Evolutionary conservation across 257 asterid genomes (phyloP), one percentile per base, ranked within the genome.

Genomic region (Voacanga thouarsii): DNA sequence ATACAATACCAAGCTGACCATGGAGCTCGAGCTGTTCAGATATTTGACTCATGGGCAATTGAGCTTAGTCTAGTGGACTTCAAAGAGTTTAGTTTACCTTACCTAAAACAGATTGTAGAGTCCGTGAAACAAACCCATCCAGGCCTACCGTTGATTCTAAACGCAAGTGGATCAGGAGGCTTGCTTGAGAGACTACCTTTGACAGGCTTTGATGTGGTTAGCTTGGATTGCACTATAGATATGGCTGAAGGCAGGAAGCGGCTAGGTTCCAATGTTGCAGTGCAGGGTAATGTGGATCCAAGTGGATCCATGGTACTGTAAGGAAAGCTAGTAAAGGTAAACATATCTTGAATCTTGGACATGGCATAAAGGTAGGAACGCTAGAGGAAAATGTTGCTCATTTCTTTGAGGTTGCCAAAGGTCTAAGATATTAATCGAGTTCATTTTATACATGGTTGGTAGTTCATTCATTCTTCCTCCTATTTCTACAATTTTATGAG

Each of bases 21-120:
- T 44, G 99, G 99, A 39, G 99, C 99, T 71, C 99, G 93, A 83
- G 99, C 97, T 16, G 97, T 96, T 44, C 99, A 96, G 82, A 96
- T 96, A n/a, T 96, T 96, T 44, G 99, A 96, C 82, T 96, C 99
- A 21, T 96, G 99, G 98, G 99, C 99, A 69, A 96, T 98, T 1
- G 97, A 96, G 74, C 96, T 96, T 24, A 93, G 98, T 88, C 99
- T 98, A 0, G 92, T 90, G 0, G 98, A 96, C 77, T 96, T 96
- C 61, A 98, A 96, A 80, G 97, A 92, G 87, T 96, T 96, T 87
- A 96, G 99, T 73, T 85, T 96, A 56, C 99, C 98, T 41, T 96
- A 96, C 84, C 57, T 96, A 70, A 92, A 89, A 79, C 94, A 80
- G 77, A 93, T 96, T 3, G 98, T 96, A 33, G 96, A 89, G 15